A percentile compares a stretch with the other conserved stretches of the same genome.
phyloP scores from a whole-genome alignment of 208 protist species.

The Vickermania spadyakhi region DNA sequence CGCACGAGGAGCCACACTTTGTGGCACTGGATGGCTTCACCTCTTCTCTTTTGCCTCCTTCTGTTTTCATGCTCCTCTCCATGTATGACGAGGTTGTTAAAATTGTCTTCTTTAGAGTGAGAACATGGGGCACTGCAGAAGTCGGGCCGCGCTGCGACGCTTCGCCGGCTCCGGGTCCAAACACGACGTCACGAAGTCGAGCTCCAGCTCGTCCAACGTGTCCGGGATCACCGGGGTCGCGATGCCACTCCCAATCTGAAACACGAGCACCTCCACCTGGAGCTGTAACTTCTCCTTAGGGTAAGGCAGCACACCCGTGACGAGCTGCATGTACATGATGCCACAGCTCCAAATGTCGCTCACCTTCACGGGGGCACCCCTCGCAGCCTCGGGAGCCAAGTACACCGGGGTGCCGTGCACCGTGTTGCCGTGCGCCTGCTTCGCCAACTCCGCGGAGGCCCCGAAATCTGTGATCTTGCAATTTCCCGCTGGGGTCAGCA shows the following conservation, averaged over 20 bases:
- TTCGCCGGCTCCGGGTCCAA: constrained; percentile 39
- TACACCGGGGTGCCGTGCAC: constrained; percentile 82
- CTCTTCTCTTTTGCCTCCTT: too few relatives aligned
- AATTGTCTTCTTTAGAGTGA: constrained; percentile 29
- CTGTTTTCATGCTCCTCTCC: too few relatives aligned
- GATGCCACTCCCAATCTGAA: constrained; percentile 64
- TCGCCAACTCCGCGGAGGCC: constrained; percentile 62
- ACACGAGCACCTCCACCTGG: constrained; percentile 48
- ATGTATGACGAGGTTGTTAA: too few relatives aligned
- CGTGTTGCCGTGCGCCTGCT: constrained; percentile 29
- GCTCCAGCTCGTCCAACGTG: constrained; percentile 45
- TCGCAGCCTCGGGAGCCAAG: constrained; percentile 78
- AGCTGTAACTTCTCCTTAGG: constrained; percentile 35
- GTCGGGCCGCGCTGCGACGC: constrained; percentile 33
- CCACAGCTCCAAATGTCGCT: constrained; percentile 87
- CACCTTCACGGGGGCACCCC: constrained; percentile 48
- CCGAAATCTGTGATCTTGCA: constrained; percentile 93
- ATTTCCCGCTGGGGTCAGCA: constrained; percentile 59
- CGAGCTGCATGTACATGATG: constrained; percentile 81
- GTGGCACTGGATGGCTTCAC: too few relatives aligned
- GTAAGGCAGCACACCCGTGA: constrained; percentile 74
- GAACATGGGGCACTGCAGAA: constrained; percentile 71
- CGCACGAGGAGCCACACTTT: too few relatives aligned
- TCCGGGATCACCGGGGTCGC: constrained; percentile 48
- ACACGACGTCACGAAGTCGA: constrained; percentile 56